A percentile compares a stretch with the other conserved stretches of the same genome.
These are phyloP conservation scores for Mrakia frigida DNA, from an alignment of 768 basidiomycete species.

Conservation along the genomic window DNA sequence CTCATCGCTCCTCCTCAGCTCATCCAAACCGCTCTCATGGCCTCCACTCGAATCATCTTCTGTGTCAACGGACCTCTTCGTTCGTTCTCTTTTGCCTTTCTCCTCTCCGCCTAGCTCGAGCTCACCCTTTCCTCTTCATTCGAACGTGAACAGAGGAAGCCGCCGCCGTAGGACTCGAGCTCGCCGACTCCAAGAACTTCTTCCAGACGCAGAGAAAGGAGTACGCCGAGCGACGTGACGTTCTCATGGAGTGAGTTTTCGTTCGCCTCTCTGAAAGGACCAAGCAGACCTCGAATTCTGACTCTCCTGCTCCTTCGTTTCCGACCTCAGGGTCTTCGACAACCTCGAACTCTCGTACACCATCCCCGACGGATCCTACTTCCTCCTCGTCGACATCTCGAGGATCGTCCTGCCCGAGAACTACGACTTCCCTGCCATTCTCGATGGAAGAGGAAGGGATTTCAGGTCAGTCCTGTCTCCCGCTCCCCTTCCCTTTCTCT, in stretches of 20 bases:
- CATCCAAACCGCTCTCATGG: slow-evolving; percentile 79
- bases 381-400: slow-evolving; percentile 57
- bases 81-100: background rate
- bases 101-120: background rate
- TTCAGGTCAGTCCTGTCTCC: slow-evolving; percentile 51
- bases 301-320: background rate
- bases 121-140: background rate
- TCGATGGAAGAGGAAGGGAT: slow-evolving; percentile 75
- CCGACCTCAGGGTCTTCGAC: slow-evolving; percentile 57
- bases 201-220: slow-evolving; percentile 69
- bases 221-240: slow-evolving; percentile 70
- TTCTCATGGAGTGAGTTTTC: slow-evolving; percentile 53
- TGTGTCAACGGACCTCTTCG: slow-evolving; percentile 81
- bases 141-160: slow-evolving; percentile 63
- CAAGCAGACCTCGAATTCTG: background rate
- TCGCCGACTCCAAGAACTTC: slow-evolving; percentile 64
- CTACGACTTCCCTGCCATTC: slow-evolving; percentile 70
- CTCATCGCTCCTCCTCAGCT: slow-evolving; percentile 79
- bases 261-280: background rate
- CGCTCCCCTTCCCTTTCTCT: no score
- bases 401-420: slow-evolving; percentile 68
- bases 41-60: slow-evolving; percentile 74
- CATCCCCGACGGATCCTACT: slow-evolving; percentile 84
- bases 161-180: slow-evolving; percentile 79
- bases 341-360: slow-evolving; percentile 76